These are phyloP conservation scores for Solanum appendiculatum DNA, from an alignment of 257 asterid species.

Conservation along the genomic window DNA sequence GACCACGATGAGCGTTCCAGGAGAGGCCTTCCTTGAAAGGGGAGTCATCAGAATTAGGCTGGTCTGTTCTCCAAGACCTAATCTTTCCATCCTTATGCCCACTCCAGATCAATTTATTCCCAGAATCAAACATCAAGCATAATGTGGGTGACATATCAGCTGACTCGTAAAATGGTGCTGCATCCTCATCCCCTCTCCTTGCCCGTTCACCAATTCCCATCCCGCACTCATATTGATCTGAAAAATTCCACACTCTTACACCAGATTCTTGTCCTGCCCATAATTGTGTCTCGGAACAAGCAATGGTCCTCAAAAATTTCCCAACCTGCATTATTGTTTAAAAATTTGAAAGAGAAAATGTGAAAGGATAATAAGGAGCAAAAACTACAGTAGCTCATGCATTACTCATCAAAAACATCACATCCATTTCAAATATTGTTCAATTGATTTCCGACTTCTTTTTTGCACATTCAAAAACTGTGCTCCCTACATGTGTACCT, in stretches of 20 bases:
- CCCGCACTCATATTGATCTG: constrained; percentile 71
- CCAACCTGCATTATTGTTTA: constrained; percentile 24
- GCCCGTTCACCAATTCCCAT: constrained; percentile 52
- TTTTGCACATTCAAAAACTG: background rate
- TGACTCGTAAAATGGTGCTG: constrained; percentile 82
- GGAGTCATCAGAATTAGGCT: constrained; percentile 37
- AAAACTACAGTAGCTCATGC: background rate
- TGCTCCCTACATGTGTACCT: background rate
- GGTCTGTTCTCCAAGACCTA: constrained; percentile 86
- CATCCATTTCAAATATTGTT: background rate
- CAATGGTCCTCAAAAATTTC: constrained; percentile 67
- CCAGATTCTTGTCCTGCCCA: constrained; percentile 98
- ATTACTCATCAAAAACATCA: background rate
- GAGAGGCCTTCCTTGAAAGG: constrained; percentile 71
- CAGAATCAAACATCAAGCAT: constrained; percentile 71
- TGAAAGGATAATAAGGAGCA: background rate
- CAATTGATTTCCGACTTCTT: background rate
- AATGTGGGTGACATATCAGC: constrained; percentile 50
- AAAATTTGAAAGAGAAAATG: background rate
- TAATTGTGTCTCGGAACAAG: constrained; percentile 62
- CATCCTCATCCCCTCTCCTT: constrained; percentile 89
- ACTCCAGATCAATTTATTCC: constrained; percentile 76
- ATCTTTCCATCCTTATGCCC: constrained; percentile 95
- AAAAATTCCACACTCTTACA: constrained; percentile 78
- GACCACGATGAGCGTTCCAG: constrained; percentile 95